A percentile compares a stretch with the other conserved stretches of the same genome.
Conservation (phyloP, 345 rosid species). For the Clausena lansium region DNA sequence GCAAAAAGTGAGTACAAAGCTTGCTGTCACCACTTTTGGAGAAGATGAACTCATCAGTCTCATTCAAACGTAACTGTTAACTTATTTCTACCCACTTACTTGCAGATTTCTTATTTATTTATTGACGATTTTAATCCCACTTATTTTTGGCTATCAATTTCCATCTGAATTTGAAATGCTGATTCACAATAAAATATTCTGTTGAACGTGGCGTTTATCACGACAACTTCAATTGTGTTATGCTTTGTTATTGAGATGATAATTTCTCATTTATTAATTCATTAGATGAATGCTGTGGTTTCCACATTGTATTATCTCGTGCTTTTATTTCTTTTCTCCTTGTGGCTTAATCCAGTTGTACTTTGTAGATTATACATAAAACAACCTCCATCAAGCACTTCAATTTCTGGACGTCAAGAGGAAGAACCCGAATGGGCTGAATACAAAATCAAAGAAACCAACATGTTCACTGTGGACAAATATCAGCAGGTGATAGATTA, state of each 20-base stretch:
- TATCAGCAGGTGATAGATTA: slow-evolving; percentile 85
- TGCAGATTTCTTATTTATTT: not conserved
- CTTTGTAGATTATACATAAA: slow-evolving; percentile 70
- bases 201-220: not conserved
- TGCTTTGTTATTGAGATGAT: not conserved
- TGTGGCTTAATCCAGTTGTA: not conserved
- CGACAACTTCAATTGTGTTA: not conserved
- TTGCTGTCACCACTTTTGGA: slow-evolving; percentile 77
- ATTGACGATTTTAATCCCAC: no score
- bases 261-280: no score
- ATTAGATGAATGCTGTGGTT: not conserved
- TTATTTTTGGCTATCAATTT: no score
- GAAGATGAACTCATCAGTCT: slow-evolving; percentile 87
- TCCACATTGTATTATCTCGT: not conserved
- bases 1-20: slow-evolving; percentile 68
- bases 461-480: slow-evolving; percentile 87
- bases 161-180: not conserved
- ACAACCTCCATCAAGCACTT: slow-evolving; percentile 59
- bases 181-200: not conserved
- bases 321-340: not conserved
- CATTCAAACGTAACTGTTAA: slow-evolving; percentile 87
- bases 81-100: no score
- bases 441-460: slow-evolving; percentile 88
- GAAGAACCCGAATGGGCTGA: slow-evolving; percentile 89
- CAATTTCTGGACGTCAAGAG: slow-evolving; percentile 49